These are phyloP conservation scores for Fraxinus anomala DNA, from an alignment of 257 asterid genomes.

Conservation along the genomic window DNA sequence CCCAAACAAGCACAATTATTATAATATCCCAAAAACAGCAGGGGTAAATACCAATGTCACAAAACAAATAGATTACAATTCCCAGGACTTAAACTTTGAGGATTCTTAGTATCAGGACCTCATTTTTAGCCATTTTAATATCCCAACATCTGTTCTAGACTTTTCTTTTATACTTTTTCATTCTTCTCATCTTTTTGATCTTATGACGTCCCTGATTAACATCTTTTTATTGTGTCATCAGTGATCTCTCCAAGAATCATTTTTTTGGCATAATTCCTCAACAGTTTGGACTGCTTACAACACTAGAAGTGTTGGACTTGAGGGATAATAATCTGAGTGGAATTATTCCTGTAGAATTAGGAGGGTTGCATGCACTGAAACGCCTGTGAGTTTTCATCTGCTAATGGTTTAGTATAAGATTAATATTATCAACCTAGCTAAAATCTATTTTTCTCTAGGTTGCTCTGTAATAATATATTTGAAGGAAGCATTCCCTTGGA, in stretches of 20 bases:
- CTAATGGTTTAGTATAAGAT: not conserved
- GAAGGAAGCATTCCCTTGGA: constrained; percentile 75
- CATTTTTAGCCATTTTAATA: too few relatives aligned
- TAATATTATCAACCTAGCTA: constrained; percentile 18
- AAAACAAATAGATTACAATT: not conserved
- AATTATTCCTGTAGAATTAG: constrained; percentile 67
- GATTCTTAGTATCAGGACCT: not conserved
- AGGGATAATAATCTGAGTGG: constrained; percentile 68
- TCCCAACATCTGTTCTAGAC: too few relatives aligned
- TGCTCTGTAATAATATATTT: constrained; percentile 68
- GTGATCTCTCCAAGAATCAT: constrained; percentile 65
- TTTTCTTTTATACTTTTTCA: not conserved
- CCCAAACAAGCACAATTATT: too few relatives aligned
- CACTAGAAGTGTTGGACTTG: constrained; percentile 76
- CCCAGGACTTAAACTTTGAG: not conserved
- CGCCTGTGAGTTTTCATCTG: constrained; percentile 52
- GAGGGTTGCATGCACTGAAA: constrained; percentile 51
- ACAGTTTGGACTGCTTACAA: constrained; percentile 57
- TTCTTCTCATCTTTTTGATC: not conserved
- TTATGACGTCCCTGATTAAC: not conserved
- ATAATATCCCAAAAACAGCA: too few relatives aligned
- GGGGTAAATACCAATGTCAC: not conserved
- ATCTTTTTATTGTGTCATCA: constrained; percentile 24
- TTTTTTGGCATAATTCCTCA: constrained; percentile 70
- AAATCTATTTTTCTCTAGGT: constrained; percentile 44